Evolutionary conservation across 2,329 filamentous ascomycete species (phyloP).

Genomic region (Pseudocercospora ulei): DNA sequence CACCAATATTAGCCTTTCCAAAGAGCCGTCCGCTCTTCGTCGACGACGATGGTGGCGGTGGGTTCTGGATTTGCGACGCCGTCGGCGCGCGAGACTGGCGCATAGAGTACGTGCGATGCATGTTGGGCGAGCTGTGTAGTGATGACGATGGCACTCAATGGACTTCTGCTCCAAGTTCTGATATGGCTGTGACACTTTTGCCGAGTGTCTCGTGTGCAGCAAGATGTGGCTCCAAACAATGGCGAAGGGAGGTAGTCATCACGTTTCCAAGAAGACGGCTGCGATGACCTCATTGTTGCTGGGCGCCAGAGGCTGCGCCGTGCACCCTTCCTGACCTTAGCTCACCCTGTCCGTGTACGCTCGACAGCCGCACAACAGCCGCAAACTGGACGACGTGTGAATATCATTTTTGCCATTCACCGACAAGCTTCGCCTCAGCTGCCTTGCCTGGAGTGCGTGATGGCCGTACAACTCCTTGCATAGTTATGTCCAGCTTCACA

Average conservation of each 20-base stretch:
- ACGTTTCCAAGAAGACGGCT: conserved; percentile 3
- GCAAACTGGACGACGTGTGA: no score
- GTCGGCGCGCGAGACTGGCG: conserved; percentile 93
- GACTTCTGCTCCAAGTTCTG: not conserved
- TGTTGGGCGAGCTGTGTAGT: conserved; percentile 37
- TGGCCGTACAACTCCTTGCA: no score
- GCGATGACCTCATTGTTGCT: conserved; percentile 3
- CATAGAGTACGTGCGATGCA: conserved; percentile 99
- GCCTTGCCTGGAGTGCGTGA: no score
- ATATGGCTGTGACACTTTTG: not conserved
- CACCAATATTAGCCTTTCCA: conserved; percentile 75
- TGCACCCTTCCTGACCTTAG: not conserved
- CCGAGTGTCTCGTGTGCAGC: conserved; percentile 3
- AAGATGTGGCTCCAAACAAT: conserved; percentile 7
- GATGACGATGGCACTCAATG: not conserved
- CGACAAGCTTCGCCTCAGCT: no score
- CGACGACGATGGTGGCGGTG: conserved; percentile 78
- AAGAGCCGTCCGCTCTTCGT: conserved; percentile 89
- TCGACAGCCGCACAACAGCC: no score
- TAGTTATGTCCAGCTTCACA: no score
- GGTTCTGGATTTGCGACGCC: conserved; percentile 82
- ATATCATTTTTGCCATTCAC: no score
- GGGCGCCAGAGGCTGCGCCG: not conserved
- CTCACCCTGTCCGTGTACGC: no score
- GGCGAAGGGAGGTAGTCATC: conserved; percentile 1